Evolutionary conservation across 768 basidiomycete species (phyloP), one percentile per base, ranked within the genome.

Genomic region (Kwoniella sp.): DNA sequence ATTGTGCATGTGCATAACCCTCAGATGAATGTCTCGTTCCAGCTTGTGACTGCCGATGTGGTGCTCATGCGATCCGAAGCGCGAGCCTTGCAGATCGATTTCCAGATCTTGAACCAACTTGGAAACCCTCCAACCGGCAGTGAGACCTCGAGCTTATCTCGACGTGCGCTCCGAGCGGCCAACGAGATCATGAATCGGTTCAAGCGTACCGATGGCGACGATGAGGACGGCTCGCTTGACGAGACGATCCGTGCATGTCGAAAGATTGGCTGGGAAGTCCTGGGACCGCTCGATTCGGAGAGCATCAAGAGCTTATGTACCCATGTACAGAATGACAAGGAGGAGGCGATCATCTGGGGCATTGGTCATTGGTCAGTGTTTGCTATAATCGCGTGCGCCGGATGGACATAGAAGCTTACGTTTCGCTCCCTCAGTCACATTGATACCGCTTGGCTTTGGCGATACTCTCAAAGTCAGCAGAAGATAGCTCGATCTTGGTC

Each of bases 401-500:
- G n/a, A n/a, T n/a, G n/a, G n/a, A n/a, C n/a, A n/a, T n/a, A n/a
- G 12, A 24, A 19, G 2, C 33, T 44, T 3, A 44, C 40, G 17
- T 44, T 9, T 6, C 48, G 3, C 40, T 44, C 17, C 4, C 40
- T 15, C 22, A 64, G 68, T 48, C 89, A 90, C 78, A 90, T 91
- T 63, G 90, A 92, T 76, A 88, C 88, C 0, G 90, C 90, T 21
- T 90, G 89, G 88, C 79, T 90, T 27, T 96, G 94, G 94, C 92
- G 93, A 0, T 96, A 92, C 82, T 84, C 85, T n/a, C 91, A 89
- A 27, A 95, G 94, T 0, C 92, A 95, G 76, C 94, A 97, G 80
- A 97, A 97, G 81, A 88, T 90, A 8, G 94, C 94, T 5, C 86
- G 92, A 17, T 92, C 90, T 0, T 97, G 94, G 94, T 88, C 91